Conservation (phyloP, 768 basidiomycete species). For the Rhodosporidiobolus odoratus region DNA sequence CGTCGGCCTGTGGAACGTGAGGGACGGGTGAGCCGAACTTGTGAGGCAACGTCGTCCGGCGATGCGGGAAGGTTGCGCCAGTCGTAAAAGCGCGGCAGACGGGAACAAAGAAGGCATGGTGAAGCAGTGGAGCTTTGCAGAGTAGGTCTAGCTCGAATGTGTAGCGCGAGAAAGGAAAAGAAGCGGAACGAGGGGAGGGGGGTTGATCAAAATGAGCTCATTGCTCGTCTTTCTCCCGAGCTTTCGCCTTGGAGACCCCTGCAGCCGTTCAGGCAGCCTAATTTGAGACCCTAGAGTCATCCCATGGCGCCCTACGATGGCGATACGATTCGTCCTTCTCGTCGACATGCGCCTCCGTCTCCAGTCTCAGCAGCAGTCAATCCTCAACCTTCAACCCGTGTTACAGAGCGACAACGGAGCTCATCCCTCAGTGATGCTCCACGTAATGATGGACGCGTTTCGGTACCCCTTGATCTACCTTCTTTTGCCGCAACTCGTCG, state of each 20-base stretch:
- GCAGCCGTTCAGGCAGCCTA: too few species aligned
- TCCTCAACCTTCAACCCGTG: too few species aligned
- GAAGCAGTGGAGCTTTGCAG: too few species aligned
- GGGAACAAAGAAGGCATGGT: background rate
- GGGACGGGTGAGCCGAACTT: background rate
- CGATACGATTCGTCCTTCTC: background rate
- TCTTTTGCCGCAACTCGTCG: background rate
- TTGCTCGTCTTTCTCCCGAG: background rate
- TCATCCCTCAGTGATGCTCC: background rate
- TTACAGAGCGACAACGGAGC: background rate
- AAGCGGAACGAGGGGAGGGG: background rate
- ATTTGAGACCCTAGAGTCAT: too few species aligned
- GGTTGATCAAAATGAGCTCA: background rate
- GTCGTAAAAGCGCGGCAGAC: background rate
- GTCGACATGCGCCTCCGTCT: background rate
- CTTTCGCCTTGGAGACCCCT: too few species aligned
- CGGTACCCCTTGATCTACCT: too few species aligned
- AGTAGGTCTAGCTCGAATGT: too few species aligned
- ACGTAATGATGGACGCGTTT: background rate
- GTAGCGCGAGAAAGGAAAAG: background rate
- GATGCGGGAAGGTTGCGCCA: background rate
- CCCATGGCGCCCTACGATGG: too few species aligned
- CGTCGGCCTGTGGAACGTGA: background rate
- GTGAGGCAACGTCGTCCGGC: slow-evolving; percentile 6
- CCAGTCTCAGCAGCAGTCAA: background rate